Base-by-base conservation (phyloP, 78 protist species). In the Polysphondylium violaceum region DNA sequence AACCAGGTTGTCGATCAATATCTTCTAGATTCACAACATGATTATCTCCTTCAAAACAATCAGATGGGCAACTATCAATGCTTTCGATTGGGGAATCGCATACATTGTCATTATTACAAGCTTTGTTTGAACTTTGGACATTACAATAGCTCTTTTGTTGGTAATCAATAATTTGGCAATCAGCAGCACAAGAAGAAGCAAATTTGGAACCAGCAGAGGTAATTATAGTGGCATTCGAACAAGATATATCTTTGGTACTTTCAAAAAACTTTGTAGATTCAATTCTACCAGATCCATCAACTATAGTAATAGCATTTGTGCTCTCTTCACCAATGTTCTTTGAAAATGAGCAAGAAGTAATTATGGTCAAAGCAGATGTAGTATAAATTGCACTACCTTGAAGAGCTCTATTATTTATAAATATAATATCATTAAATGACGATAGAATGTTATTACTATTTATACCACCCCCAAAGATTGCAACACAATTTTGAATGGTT, bases 401-500 rank as follows among this genome's bases (percentile, higher is more conserved):
- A 29, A 12, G 6, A 29, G 27, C 38, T 31, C 3, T 6, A 12
- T 61, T 61, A 12, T 29, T 29, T 33, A 12, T 16, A 33, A 29
- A 7, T 7, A 19, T 7, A 61, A 29, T 40, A 33, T 33, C 12
- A 61, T 17, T 12, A 5, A 29, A 61, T 31, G 5, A 4, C 6
- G 3, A 11, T 31, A 33, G 5, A 29, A 17, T 29, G 31, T 33
- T 33, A 16, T 4, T 25, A 7, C 23, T 61, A 33, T 61, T 61
- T 6, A 61, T 61, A 61, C 44, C 69, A 61, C 69, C 64, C 5
- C 64, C 69, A 33, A 16, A 61, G 12, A 31, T 29, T 5, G 69
- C 31, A 61, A 5, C 3, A 29, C 69, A 61, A 29, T 61, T 12
- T 3, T 25, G 3, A 7, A 61, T 61, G 5, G 69, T 61, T 16